phyloP scores from a whole-genome alignment of 2,329 filamentous ascomycete genomes.

The Myriosclerotinia scirpicola region DNA sequence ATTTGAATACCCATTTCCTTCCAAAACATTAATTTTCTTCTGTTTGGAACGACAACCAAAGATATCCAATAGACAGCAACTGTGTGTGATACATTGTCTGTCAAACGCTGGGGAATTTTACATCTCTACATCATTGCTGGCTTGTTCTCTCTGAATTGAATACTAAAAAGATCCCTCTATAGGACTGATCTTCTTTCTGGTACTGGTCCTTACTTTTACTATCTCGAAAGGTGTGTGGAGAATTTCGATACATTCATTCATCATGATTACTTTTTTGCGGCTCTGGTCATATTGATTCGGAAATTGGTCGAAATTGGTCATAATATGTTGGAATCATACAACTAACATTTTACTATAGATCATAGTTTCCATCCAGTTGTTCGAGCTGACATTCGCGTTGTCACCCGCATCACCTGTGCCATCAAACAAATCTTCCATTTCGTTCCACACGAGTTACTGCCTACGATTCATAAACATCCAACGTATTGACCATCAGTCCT shows the following conservation, averaged over 20 bases:
- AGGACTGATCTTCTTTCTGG: background rate
- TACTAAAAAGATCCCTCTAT: background rate
- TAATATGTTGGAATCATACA: constrained; percentile 23
- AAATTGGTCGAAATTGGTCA: constrained; percentile 1
- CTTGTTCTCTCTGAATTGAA: constrained; percentile 1
- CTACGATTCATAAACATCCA: constrained; percentile 23
- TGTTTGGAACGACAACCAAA: background rate
- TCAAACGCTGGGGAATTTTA: constrained; percentile 3
- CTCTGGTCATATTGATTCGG: constrained; percentile 9
- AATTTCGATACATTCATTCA: constrained; percentile 5
- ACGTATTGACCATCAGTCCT: constrained; percentile 23
- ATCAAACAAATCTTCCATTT: constrained; percentile 34
- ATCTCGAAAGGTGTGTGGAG: constrained; percentile 20
- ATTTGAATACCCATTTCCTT: background rate
- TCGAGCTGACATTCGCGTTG: constrained; percentile 28
- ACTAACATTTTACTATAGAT: constrained; percentile 21
- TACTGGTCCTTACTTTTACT: background rate
- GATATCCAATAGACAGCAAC: background rate
- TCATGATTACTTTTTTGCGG: constrained; percentile 11
- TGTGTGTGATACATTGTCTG: background rate
- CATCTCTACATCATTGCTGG: constrained; percentile 2
- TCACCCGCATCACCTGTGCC: constrained; percentile 34
- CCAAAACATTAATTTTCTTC: background rate
- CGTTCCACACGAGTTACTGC: constrained; percentile 33
- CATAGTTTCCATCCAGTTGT: constrained; percentile 25